Percentiles rank a stretch among this genome's conserved stretches.
Conservation (phyloP, 106 monocot genomes). For the Dendrobium chrysotoxum region DNA sequence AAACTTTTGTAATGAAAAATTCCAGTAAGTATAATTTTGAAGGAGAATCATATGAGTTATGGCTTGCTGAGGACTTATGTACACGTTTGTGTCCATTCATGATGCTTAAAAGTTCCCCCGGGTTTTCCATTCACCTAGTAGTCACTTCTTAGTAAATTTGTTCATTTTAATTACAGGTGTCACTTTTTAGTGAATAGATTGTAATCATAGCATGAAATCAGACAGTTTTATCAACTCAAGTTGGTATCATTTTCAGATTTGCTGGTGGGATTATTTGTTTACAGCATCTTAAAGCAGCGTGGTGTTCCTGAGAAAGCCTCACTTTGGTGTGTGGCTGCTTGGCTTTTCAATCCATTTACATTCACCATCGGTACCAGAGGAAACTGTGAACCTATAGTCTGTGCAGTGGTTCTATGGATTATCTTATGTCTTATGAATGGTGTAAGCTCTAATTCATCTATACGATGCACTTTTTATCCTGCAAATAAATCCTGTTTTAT, state of each 20-base stretch:
- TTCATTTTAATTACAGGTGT: too few species aligned
- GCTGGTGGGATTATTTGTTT: slow-evolving; percentile 64
- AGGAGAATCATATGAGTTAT: too few species aligned
- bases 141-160: too few species aligned
- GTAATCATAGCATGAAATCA: background rate
- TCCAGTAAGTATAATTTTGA: too few species aligned
- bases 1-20: too few species aligned
- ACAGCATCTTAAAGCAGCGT: slow-evolving; percentile 53
- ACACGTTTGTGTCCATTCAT: too few species aligned
- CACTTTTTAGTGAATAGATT: too few species aligned
- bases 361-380: slow-evolving; percentile 73
- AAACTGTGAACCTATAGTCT: slow-evolving; percentile 70
- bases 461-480: background rate
- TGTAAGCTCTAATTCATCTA: slow-evolving; percentile 27
- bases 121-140: too few species aligned
- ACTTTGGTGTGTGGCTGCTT: slow-evolving; percentile 50
- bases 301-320: slow-evolving; percentile 46
- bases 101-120: too few species aligned
- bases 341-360: slow-evolving; percentile 73
- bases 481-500: background rate
- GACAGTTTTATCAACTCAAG: background rate
- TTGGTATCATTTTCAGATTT: slow-evolving; percentile 13
- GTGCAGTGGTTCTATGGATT: slow-evolving; percentile 76
- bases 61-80: too few species aligned
- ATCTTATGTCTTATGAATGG: slow-evolving; percentile 73